Conservation (phyloP, 139 green algal genomes). For the Volvox africanus region DNA sequence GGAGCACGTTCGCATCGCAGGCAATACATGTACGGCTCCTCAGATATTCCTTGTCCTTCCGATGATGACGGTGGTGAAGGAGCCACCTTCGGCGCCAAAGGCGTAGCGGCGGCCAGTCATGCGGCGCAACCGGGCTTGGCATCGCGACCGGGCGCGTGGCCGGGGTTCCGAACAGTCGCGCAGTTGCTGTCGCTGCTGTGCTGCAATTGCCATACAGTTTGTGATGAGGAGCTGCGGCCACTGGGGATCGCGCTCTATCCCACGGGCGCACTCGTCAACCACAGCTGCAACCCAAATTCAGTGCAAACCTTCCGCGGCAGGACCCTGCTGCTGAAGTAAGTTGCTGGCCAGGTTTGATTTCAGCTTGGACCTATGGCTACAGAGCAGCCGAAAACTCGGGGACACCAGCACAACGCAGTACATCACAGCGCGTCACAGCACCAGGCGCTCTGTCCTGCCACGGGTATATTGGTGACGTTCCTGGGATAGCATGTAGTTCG, state of each 20-base stretch:
- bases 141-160: neutral
- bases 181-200: constrained; percentile 76
- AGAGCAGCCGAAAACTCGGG: too few relatives aligned
- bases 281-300: constrained; percentile 76
- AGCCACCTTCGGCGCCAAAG: neutral
- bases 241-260: constrained; percentile 80
- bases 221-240: constrained; percentile 78
- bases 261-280: constrained; percentile 79
- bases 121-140: neutral
- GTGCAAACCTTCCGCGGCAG: constrained; percentile 74
- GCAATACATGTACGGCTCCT: constrained; percentile 45
- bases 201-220: constrained; percentile 84
- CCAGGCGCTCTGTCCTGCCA: too few relatives aligned
- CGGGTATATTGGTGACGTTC: too few relatives aligned
- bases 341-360: neutral
- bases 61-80: neutral
- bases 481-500: too few relatives aligned
- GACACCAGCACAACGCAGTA: too few relatives aligned
- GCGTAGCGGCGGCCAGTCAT: neutral
- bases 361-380: neutral
- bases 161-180: constrained; percentile 59
- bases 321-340: constrained; percentile 75
- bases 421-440: too few relatives aligned
- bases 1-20: neutral
- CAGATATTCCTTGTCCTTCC: neutral